A percentile compares a stretch with the other conserved stretches of the same genome.
Conservation (phyloP, 257 asterid species). For the Ocimum tenuiflorum region DNA sequence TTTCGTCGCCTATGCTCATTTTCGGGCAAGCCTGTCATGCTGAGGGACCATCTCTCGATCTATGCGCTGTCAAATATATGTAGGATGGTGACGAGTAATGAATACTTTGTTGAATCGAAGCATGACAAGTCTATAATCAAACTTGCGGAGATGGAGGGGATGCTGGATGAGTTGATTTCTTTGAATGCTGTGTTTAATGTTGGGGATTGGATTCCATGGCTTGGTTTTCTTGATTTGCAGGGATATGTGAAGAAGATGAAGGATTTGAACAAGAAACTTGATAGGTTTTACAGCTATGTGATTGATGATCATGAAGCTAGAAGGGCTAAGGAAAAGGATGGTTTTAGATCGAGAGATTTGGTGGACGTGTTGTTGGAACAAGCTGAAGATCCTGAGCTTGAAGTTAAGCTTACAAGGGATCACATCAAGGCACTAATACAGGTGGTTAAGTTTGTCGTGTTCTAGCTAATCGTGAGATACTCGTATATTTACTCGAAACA, state of each 20-base stretch:
- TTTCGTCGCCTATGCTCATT: constrained; percentile 14
- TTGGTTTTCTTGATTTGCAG: constrained; percentile 32
- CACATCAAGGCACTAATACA: not conserved
- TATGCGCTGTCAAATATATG: not conserved
- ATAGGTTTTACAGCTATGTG: constrained; percentile 6
- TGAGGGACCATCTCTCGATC: constrained; percentile 20
- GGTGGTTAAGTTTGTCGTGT: not conserved
- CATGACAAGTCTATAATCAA: not conserved
- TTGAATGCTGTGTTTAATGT: not conserved
- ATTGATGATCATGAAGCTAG: constrained; percentile 4
- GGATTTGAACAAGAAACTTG: constrained; percentile 24
- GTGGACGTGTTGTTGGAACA: not conserved
- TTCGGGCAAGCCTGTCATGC: constrained; percentile 20
- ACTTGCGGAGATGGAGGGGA: not conserved
- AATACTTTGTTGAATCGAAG: not conserved
- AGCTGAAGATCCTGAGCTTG: not conserved
- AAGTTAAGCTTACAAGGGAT: not conserved
- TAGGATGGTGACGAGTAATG: not conserved
- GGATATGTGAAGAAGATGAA: constrained; percentile 45
- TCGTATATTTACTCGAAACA: not conserved
- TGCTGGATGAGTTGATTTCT: not conserved
- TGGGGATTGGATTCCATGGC: constrained; percentile 41
- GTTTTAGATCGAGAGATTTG: not conserved
- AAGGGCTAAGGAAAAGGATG: not conserved
- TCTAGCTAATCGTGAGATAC: not conserved